Evolutionary conservation across 352 stramenopile species (phyloP).

Genomic region (Phytophthora multivora): DNA sequence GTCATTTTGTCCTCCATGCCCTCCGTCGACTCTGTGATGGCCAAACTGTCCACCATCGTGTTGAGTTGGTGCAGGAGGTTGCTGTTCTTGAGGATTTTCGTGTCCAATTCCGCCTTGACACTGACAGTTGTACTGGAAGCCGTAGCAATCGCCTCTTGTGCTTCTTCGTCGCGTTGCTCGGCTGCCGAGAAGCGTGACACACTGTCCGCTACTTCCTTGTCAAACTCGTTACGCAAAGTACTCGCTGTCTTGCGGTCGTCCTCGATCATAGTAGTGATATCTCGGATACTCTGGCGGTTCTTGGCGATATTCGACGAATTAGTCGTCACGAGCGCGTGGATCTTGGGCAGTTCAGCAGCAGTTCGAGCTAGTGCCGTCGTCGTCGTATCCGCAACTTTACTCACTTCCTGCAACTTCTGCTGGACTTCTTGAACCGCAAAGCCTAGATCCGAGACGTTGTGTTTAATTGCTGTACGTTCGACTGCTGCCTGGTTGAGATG

Average conservation of each 20-base stretch:
- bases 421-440: constrained; percentile 55
- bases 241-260: constrained; percentile 36
- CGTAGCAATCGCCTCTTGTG: constrained; percentile 35
- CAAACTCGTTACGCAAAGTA: constrained; percentile 27
- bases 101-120: constrained; percentile 42
- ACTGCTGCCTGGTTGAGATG: constrained; percentile 36
- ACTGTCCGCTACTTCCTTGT: constrained; percentile 38
- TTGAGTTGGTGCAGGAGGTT: constrained; percentile 75
- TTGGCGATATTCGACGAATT: constrained; percentile 51
- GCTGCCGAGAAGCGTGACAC: constrained; percentile 32
- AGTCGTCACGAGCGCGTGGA: constrained; percentile 44
- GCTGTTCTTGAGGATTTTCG: constrained; percentile 50
- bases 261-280: constrained; percentile 38
- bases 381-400: constrained; percentile 44
- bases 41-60: constrained; percentile 65
- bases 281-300: constrained; percentile 43
- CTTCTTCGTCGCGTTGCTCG: constrained; percentile 30
- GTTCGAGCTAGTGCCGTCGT: constrained; percentile 48
- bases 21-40: constrained; percentile 57
- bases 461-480: constrained; percentile 51
- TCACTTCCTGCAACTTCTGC: constrained; percentile 52
- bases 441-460: constrained; percentile 32
- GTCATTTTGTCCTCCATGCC: constrained; percentile 67
- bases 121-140: constrained; percentile 30
- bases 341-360: constrained; percentile 54